These are phyloP conservation scores for Panicum miliaceum DNA, from an alignment of 176 grass and related monocot genomes.

Conservation along the genomic window DNA sequence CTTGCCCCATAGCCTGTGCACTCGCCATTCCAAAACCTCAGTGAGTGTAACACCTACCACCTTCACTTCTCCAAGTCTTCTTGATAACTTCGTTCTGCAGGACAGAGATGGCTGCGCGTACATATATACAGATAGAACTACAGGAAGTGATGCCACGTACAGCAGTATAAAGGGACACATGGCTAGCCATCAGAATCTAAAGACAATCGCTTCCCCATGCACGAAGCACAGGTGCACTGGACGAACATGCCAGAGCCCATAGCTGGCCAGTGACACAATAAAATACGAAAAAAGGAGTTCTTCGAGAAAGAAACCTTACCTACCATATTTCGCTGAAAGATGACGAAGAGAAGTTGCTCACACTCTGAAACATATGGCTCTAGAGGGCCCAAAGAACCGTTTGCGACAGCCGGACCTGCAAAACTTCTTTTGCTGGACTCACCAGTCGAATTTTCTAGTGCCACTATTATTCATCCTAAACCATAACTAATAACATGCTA, in stretches of 20 bases:
- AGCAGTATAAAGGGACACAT: constrained; percentile 34
- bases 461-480: not conserved
- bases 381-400: not conserved
- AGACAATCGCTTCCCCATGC: not conserved
- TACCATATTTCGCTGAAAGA: constrained; percentile 11
- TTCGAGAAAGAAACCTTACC: constrained; percentile 36
- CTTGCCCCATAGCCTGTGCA: constrained; percentile 47
- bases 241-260: constrained; percentile 47
- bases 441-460: not conserved
- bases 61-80: not conserved
- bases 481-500: constrained; percentile 22
- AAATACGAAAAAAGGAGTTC: not conserved
- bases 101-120: not conserved
- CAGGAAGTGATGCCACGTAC: constrained; percentile 48
- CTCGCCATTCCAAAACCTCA: constrained; percentile 50
- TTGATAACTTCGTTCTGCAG: not conserved
- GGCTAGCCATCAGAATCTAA: constrained; percentile 29
- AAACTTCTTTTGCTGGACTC: not conserved
- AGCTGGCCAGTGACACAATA: constrained; percentile 39
- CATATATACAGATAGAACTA: not conserved
- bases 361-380: constrained; percentile 7
- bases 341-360: constrained; percentile 6
- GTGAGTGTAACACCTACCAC: not conserved
- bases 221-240: constrained; percentile 30
- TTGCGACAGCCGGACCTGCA: not conserved